phyloP scores from a whole-genome alignment of 2,329 filamentous ascomycete species.

The Penicillium frequentans region DNA sequence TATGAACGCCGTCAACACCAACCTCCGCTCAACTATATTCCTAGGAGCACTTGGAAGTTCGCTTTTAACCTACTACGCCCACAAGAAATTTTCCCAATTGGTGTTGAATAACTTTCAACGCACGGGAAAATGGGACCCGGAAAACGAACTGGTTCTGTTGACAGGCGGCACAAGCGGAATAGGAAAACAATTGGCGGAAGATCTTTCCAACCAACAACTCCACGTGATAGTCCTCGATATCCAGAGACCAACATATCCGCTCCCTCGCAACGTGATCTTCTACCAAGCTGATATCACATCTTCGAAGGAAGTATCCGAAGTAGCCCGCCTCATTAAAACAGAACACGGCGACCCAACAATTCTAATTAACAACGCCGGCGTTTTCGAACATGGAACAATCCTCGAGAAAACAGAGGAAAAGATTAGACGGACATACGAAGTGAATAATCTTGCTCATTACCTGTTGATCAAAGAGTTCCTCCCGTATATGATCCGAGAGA shows the following conservation, averaged over 20 bases:
- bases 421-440: slow-evolving; percentile 48
- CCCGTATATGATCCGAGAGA: slow-evolving; percentile 46
- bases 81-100: not conserved
- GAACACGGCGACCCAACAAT: slow-evolving; percentile 40
- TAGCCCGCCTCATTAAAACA: slow-evolving; percentile 32
- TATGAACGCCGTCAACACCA: not conserved
- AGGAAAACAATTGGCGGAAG: slow-evolving; percentile 20
- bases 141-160: slow-evolving; percentile 18
- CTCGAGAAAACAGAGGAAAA: slow-evolving; percentile 40
- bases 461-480: slow-evolving; percentile 49
- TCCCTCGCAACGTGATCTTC: slow-evolving; percentile 15
- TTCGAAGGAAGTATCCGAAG: slow-evolving; percentile 10
- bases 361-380: slow-evolving; percentile 48
- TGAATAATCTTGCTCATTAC: slow-evolving; percentile 51
- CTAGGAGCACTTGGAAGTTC: not conserved
- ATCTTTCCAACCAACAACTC: slow-evolving; percentile 8
- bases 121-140: slow-evolving; percentile 6
- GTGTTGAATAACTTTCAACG: not conserved
- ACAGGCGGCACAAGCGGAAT: slow-evolving; percentile 22
- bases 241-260: slow-evolving; percentile 1
- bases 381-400: slow-evolving; percentile 44
- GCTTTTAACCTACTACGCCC: not conserved
- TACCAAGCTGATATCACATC: slow-evolving; percentile 32
- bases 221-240: slow-evolving; percentile 15
- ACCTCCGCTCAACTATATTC: not conserved